Base-by-base conservation (phyloP, 1,284 basidiomycete species). In the Xerocomus minutiporus region DNA sequence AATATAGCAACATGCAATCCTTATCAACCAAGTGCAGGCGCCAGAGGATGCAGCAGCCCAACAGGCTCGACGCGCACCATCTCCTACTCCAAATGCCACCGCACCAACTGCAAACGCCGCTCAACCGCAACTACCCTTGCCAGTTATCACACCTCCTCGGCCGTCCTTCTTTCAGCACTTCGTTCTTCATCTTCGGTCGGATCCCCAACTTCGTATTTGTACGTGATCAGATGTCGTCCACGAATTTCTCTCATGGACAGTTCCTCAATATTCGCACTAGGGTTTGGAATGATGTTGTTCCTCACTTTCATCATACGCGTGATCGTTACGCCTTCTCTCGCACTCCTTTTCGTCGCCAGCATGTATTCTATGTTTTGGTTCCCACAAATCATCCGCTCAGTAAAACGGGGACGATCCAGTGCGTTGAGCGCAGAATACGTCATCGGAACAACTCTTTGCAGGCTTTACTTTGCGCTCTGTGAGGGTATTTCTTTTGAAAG, bases 321-420 rank as follows among this genome's bases (percentile, higher is more conserved):
- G 51, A 82, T 91, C 39, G 70, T 92, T 50, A 81, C 86, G 3
- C 85, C 90, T 1, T 79, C 81, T 0, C 71, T 91, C 12, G 80
- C 88, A 0, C 76, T 91, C 31, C 66, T 90, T 40, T 82, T 91
- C 60, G 76, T 93, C n/a, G 80, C 77, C 13, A 65, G 75, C 20
- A 78, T 90, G 54, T 91, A 93, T 69, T 86, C 83, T 2, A 80
- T 80, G 58, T 79, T 88, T 58, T 96, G 93, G 93, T 59, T 87
- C 2, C 86, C 89, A 5, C 92, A 95, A 71, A 92, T 95, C 49
- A 76, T 86, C 56, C 78, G 93, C 26, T 90, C 92, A 38, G 81
- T 80, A 6, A 77, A 79, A 25, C 78, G 87, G 20, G 88, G 87
- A 5, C 78, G 88, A 50, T 78, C 78, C 7, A 86, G 86, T 61